Conservation (phyloP, 169 alveolate genomes). For the Eimeria zaria region DNA sequence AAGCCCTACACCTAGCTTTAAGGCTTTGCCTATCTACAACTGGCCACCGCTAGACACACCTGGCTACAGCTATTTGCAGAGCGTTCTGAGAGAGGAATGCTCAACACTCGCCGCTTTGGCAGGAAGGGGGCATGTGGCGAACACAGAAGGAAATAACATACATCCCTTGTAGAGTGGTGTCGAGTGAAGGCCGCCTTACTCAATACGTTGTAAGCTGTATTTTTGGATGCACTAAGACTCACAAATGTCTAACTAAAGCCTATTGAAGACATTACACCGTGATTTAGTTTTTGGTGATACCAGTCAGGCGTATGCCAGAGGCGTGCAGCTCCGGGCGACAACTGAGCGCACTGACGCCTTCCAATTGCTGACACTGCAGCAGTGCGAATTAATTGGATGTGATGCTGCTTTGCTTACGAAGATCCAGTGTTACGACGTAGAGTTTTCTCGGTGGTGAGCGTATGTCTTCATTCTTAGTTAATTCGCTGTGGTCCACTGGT, state of each 20-base stretch:
- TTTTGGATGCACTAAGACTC: neutral
- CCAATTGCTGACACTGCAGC: neutral
- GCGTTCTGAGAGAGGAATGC: neutral
- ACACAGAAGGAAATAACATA: neutral
- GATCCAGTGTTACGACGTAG: neutral
- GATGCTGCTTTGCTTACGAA: neutral
- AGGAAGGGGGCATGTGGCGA: neutral
- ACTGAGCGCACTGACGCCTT: neutral
- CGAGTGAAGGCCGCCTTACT: neutral
- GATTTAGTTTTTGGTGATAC: neutral
- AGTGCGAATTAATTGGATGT: too few species aligned
- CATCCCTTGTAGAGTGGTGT: neutral
- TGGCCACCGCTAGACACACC: too few species aligned
- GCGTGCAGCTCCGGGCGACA: neutral
- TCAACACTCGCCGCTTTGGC: neutral
- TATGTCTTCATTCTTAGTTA: neutral
- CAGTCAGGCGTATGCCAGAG: neutral
- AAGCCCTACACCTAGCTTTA: neutral
- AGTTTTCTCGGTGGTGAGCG: neutral
- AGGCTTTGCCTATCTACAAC: neutral
- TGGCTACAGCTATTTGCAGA: slow-evolving; percentile 3
- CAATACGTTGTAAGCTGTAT: neutral
- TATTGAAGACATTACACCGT: neutral
- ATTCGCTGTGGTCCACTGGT: neutral
- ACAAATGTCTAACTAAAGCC: neutral